Evolutionary conservation across 257 asterid species (phyloP).

Genomic region (Voacanga thouarsii): DNA sequence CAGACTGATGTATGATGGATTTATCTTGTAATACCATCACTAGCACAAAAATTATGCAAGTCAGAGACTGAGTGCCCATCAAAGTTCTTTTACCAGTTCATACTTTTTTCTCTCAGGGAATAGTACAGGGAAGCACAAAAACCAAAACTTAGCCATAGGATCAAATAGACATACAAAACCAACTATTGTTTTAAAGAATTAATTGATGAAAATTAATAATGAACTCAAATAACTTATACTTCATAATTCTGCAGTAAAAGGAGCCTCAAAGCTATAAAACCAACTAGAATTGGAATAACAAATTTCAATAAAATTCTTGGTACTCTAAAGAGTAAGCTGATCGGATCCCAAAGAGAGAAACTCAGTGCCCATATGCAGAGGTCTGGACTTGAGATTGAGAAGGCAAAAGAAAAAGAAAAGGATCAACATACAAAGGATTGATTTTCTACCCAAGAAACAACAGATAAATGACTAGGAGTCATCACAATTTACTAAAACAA

Average conservation of each 20-base stretch:
- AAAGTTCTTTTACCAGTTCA: background rate
- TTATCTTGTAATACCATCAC: background rate
- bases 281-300: background rate
- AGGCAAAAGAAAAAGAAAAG: background rate
- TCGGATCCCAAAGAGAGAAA: background rate
- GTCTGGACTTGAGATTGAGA: background rate
- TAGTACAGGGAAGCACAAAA: background rate
- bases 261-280: background rate
- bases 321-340: background rate
- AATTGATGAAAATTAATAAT: background rate
- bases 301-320: constrained; percentile 2
- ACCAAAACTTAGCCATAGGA: background rate
- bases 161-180: background rate
- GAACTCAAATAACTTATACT: background rate
- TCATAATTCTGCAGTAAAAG: background rate
- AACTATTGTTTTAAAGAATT: background rate
- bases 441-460: background rate
- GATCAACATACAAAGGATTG: background rate
- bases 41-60: background rate
- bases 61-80: background rate
- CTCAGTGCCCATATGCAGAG: background rate
- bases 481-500: background rate
- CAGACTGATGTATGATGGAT: background rate
- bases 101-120: background rate
- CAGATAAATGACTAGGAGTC: background rate